Conservation (phyloP, 2,329 filamentous ascomycete species). For the Colletotrichum horii region DNA sequence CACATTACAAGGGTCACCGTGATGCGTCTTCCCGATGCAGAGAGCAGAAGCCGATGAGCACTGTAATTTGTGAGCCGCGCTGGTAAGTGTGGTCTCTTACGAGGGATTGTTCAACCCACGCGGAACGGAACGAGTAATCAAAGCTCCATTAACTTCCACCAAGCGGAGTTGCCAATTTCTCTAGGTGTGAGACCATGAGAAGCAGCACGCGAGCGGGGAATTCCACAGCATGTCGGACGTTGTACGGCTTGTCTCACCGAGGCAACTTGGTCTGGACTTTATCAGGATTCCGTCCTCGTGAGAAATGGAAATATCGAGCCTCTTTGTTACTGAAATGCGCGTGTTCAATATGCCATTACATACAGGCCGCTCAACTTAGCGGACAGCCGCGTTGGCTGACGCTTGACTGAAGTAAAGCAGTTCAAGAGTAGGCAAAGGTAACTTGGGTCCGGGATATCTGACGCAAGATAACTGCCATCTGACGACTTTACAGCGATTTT, state of each 20-base stretch:
- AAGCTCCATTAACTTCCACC: background rate
- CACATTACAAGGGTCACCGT: background rate
- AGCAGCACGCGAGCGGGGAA: background rate
- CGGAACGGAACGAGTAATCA: background rate
- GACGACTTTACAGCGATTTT: background rate
- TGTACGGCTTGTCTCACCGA: background rate
- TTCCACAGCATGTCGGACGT: background rate
- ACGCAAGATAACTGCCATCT: conserved; percentile 1
- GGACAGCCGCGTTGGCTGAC: background rate
- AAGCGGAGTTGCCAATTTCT: background rate
- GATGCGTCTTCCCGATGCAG: background rate
- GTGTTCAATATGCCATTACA: background rate
- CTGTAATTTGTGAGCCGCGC: background rate
- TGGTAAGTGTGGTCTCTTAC: background rate
- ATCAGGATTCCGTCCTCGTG: background rate
- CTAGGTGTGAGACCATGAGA: background rate
- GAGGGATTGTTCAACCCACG: background rate
- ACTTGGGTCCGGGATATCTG: background rate
- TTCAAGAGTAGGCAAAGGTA: background rate
- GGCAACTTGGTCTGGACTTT: background rate
- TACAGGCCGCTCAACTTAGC: background rate
- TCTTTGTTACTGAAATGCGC: background rate
- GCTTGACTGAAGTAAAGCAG: background rate
- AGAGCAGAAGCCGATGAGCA: background rate
- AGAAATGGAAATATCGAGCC: background rate